Conservation (phyloP, 2,329 filamentous ascomycete genomes). For the Pseudogymnoascus sp. region DNA sequence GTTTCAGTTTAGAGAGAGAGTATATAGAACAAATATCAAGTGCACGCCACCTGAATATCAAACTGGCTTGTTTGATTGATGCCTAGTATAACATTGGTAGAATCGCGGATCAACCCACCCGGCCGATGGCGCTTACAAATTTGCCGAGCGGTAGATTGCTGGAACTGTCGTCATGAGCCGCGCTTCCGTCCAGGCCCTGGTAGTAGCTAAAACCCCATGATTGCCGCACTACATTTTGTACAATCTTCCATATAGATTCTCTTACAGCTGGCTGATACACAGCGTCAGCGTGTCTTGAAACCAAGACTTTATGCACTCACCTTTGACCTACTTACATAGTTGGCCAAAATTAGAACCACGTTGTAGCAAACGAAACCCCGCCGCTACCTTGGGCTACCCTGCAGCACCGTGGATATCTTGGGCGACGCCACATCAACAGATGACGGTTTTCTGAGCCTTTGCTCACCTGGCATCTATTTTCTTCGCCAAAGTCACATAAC, state of each 20-base stretch:
- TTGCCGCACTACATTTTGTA: neutral
- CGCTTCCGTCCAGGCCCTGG: constrained; percentile 1
- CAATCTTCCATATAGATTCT: neutral
- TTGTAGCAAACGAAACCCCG: neutral
- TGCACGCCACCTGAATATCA: constrained; percentile 4
- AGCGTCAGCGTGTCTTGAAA: neutral
- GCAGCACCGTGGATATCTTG: constrained; percentile 2
- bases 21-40: neutral
- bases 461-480: neutral
- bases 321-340: neutral
- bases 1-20: neutral
- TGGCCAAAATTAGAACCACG: constrained; percentile 1
- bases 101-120: neutral
- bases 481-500: neutral
- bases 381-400: constrained; percentile 5
- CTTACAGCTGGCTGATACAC: neutral
- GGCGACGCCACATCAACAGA: constrained; percentile 2
- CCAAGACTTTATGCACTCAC: neutral
- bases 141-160: constrained; percentile 5
- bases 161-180: constrained; percentile 5
- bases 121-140: neutral
- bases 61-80: constrained; percentile 3
- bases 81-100: neutral
- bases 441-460: neutral
- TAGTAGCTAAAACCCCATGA: constrained; percentile 2